Evolutionary conservation across 371 early-diverging fungal species (phyloP).

Genomic region (Apophysomyces sp.): DNA sequence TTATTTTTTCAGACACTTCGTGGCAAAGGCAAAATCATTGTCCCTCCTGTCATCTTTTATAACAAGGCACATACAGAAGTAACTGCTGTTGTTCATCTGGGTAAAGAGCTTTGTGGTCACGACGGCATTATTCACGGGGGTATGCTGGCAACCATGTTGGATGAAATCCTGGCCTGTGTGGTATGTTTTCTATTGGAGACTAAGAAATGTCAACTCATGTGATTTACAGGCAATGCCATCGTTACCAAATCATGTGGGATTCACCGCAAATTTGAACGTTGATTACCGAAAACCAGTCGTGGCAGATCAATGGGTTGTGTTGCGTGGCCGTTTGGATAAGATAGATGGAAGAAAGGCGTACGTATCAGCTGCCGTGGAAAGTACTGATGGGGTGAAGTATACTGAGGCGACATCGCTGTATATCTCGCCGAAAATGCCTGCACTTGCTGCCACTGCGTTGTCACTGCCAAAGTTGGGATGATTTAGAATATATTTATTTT

Average conservation of each 20-base stretch:
- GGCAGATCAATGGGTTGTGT: conserved; percentile 63
- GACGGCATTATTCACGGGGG: conserved; percentile 72
- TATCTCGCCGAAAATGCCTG: conserved; percentile 30
- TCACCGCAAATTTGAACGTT: conserved; percentile 76
- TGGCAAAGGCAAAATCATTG: conserved; percentile 37
- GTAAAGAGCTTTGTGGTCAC: conserved; percentile 58
- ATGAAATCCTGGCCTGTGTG: conserved; percentile 62
- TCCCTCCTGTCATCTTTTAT: conserved; percentile 38
- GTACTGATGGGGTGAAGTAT: conserved; percentile 42
- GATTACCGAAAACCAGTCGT: conserved; percentile 67
- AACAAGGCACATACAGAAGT: conserved; percentile 38
- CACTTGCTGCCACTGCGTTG: background rate
- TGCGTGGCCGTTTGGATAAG: conserved; percentile 48
- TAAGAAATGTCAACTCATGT: background rate
- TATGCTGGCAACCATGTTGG: conserved; percentile 65
- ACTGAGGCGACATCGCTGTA: conserved; percentile 34
- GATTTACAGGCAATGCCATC: conserved; percentile 46
- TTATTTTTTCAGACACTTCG: conserved; percentile 33
- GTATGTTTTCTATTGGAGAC: conserved; percentile 25
- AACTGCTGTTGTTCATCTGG: conserved; percentile 37
- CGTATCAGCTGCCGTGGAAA: conserved; percentile 64
- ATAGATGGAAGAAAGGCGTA: conserved; percentile 76
- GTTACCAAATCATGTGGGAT: conserved; percentile 67
- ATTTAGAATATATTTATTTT: background rate
- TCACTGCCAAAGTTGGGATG: background rate